A percentile compares a stretch with the other conserved stretches of the same genome.
Conservation (phyloP, 768 basidiomycete genomes). For the Pulveroboletus sp. region DNA sequence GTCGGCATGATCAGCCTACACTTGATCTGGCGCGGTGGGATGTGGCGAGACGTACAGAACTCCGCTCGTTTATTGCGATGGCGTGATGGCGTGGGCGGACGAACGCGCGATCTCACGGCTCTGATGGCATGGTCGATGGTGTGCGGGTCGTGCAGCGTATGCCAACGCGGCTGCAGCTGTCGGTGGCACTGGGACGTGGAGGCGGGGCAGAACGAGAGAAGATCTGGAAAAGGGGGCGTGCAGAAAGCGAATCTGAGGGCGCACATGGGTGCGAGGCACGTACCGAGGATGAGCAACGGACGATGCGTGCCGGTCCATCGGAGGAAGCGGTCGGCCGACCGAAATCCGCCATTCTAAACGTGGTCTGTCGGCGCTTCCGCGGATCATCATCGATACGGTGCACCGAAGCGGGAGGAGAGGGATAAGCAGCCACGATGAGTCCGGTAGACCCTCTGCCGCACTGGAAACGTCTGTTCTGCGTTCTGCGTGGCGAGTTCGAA, state of each 20-base stretch:
- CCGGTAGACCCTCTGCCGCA: constrained; percentile 21
- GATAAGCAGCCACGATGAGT: not conserved
- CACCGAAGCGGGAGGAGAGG: too few relatives aligned
- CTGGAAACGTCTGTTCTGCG: not conserved
- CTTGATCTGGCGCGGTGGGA: constrained; percentile 22
- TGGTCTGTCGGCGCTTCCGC: constrained; percentile 15
- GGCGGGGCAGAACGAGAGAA: constrained; percentile 21
- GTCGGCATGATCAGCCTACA: constrained; percentile 20
- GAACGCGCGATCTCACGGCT: too few relatives aligned
- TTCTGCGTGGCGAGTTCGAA: too few relatives aligned
- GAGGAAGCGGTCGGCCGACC: constrained; percentile 11
- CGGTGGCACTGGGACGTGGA: constrained; percentile 13
- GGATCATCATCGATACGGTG: constrained; percentile 13
- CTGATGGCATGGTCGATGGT: not conserved
- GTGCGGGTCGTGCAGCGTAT: not conserved
- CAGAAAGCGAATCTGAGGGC: constrained; percentile 25
- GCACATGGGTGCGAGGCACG: constrained; percentile 23
- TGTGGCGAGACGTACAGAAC: constrained; percentile 11
- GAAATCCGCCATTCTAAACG: constrained; percentile 14
- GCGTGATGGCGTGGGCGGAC: constrained; percentile 3
- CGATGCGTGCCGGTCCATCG: constrained; percentile 10
- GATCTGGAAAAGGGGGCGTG: constrained; percentile 16
- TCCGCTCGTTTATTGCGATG: constrained; percentile 14
- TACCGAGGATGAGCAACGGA: constrained; percentile 12
- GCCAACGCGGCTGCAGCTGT: not conserved